Evolutionary conservation across 164 flowering plant genomes (phyloP).

Genomic region (Magnolia kwangsiensis): DNA sequence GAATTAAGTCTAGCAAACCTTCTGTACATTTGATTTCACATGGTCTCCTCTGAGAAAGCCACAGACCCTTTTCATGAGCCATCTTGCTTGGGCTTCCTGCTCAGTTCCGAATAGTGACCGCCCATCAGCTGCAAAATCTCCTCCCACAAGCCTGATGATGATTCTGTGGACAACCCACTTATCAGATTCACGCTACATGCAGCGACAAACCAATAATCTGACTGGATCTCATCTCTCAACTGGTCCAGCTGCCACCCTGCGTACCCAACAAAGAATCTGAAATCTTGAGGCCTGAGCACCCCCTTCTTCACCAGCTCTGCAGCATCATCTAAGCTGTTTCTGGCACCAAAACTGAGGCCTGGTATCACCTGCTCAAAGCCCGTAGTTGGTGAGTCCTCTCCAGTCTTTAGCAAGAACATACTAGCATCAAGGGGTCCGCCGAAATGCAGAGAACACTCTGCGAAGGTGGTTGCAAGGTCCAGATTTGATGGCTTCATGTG

Average conservation of each 20-base stretch:
- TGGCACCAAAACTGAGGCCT: constrained; percentile 73
- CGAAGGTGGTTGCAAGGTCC: constrained; percentile 72
- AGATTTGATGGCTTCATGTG: constrained; percentile 76
- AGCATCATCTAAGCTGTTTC: constrained; percentile 75
- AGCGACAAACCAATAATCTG: constrained; percentile 87
- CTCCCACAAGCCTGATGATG: constrained; percentile 71
- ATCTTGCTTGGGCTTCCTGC: constrained; percentile 92
- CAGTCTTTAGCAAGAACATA: constrained; percentile 66
- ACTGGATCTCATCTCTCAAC: constrained; percentile 77
- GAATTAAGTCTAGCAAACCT: neutral
- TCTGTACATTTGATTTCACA: constrained; percentile 6
- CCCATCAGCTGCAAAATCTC: constrained; percentile 96
- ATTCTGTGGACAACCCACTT: constrained; percentile 35
- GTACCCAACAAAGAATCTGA: constrained; percentile 89
- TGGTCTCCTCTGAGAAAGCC: neutral
- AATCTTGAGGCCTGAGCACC: constrained; percentile 61
- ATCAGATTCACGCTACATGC: constrained; percentile 82
- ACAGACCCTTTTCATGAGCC: constrained; percentile 10
- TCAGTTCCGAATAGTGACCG: constrained; percentile 84
- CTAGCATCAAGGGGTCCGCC: constrained; percentile 95
- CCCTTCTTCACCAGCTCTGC: constrained; percentile 73
- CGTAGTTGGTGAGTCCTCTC: constrained; percentile 34
- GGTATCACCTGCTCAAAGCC: constrained; percentile 83
- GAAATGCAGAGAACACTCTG: constrained; percentile 81
- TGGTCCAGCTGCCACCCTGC: constrained; percentile 96